Evolutionary conservation across 2,329 filamentous ascomycete genomes (phyloP).

Genomic region (Aphanoascus verrucosus): DNA sequence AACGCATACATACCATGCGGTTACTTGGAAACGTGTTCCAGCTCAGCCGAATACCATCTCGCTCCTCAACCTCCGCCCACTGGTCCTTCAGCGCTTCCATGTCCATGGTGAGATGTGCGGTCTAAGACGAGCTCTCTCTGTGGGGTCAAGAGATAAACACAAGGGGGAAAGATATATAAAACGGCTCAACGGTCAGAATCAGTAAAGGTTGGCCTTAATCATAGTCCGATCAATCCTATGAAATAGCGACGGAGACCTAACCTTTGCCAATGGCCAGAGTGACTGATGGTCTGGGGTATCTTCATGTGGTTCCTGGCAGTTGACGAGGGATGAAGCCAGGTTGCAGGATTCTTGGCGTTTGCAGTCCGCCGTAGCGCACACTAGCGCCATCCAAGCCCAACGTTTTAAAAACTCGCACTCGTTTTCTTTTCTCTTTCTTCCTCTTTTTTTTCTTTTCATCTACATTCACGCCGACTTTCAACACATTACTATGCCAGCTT

Average conservation of each 20-base stretch:
- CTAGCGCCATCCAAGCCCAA: constrained; percentile 12
- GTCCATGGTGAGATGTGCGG: constrained; percentile 53
- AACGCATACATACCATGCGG: constrained; percentile 63
- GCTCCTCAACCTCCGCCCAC: constrained; percentile 93
- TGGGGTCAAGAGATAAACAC: neutral
- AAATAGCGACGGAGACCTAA: neutral
- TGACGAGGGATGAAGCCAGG: constrained; percentile 33
- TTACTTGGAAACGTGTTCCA: constrained; percentile 99
- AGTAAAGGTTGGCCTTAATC: constrained; percentile 2
- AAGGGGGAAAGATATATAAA: constrained; percentile 19
- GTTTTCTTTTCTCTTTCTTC: constrained; percentile 21
- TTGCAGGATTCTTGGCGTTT: constrained; percentile 34
- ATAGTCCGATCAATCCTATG: constrained; percentile 8
- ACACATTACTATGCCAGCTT: constrained; percentile 52
- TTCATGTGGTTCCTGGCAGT: constrained; percentile 8
- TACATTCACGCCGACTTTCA: constrained; percentile 42
- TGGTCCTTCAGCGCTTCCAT: constrained; percentile 89
- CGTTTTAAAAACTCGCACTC: constrained; percentile 12
- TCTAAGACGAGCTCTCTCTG: neutral
- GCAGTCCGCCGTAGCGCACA: constrained; percentile 24
- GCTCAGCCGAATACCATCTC: constrained; percentile 88
- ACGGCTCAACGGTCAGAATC: constrained; percentile 15
- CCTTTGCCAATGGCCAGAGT: constrained; percentile 4
- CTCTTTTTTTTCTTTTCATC: constrained; percentile 28
- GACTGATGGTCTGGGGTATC: neutral